These are phyloP conservation scores for Silene noctiflora DNA, from an alignment of 179 eudicot genomes.

Conservation along the genomic window DNA sequence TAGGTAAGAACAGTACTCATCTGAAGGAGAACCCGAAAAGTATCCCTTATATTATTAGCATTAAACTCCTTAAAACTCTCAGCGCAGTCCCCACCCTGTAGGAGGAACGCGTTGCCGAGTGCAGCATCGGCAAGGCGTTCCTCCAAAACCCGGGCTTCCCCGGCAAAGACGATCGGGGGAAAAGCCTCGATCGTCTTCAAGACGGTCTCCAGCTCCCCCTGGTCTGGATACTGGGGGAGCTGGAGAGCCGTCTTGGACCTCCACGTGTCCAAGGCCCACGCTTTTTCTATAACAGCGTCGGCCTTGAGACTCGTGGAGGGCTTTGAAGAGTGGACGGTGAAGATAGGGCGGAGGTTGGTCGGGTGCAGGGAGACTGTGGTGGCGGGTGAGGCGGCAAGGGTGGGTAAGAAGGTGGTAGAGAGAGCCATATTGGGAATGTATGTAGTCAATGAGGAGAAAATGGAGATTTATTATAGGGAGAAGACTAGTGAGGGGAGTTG, in stretches of 20 bases:
- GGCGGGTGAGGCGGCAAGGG: conserved; percentile 14
- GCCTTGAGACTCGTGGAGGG: not conserved
- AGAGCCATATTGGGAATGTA: conserved; percentile 40
- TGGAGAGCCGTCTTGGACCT: conserved; percentile 58
- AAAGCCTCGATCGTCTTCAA: conserved; percentile 53
- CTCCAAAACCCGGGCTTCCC: conserved; percentile 59
- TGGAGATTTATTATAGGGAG: not conserved
- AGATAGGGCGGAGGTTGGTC: conserved; percentile 29
- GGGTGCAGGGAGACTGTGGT: conserved; percentile 25
- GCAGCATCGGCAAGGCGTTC: conserved; percentile 62
- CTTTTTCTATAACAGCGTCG: not conserved
- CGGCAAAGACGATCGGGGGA: conserved; percentile 77
- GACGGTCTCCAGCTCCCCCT: conserved; percentile 44
- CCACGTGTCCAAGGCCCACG: conserved; percentile 71
- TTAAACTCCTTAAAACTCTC: conserved; percentile 78
- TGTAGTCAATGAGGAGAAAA: not conserved
- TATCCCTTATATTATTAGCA: conserved; percentile 61
- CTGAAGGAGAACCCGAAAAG: conserved; percentile 61
- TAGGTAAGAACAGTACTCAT: conserved; percentile 69
- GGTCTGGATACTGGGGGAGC: conserved; percentile 63
- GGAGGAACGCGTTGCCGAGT: conserved; percentile 63
- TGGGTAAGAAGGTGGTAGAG: conserved; percentile 25
- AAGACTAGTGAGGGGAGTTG: no score
- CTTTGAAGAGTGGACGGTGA: conserved; percentile 45
- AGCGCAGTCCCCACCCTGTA: conserved; percentile 72